Evolutionary conservation across 164 flowering plant genomes (phyloP), one percentile per base, ranked within the genome.

Genomic region (Taxillus chinensis): DNA sequence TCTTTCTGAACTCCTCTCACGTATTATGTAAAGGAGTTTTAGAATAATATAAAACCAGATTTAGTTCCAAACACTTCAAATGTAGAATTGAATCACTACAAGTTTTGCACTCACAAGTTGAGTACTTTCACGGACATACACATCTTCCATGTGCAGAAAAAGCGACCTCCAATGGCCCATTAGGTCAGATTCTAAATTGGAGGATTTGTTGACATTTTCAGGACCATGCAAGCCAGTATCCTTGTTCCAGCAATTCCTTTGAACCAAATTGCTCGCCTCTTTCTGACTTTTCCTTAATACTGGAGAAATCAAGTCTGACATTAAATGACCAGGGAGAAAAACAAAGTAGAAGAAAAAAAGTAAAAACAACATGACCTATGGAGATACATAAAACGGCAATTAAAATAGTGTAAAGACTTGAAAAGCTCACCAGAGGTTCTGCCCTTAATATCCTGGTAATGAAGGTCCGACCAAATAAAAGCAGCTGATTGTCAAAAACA

Each of bases 401-500:
- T 27, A 27, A 27, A 27, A 27, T 27, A 27, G 27, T 27, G 27
- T 27, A 27, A 27, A 27, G 27, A 6, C 37, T 3, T 53, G 14
- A 5, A n/a, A 53, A 63, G 65, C 83, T 74, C 71, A 90, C 96
- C 87, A 66, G 84, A 46, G 39, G 86, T 53, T 55, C 90, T 83
- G 61, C 87, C 95, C 71, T 80, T 90, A 66, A 81, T 69, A 65
- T 92, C 98, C 69, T 87, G 92, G 74, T 80, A 88, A 64, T 90
- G 84, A 50, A 90, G 87, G 75, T 92, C 95, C 16, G 92, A 77
- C 96, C 83, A 88, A 16, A 90, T 80, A 69, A 78, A 80, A 63
- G 84, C 83, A 79, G 96, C 98, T 92, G 85, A 64, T 52, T 15
- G 56, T 12, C 67, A 77, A 14, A 66, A 66, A 39, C 58, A 57